phyloP scores from a whole-genome alignment of 2,329 filamentous ascomycete genomes.

The Didymella exigua region DNA sequence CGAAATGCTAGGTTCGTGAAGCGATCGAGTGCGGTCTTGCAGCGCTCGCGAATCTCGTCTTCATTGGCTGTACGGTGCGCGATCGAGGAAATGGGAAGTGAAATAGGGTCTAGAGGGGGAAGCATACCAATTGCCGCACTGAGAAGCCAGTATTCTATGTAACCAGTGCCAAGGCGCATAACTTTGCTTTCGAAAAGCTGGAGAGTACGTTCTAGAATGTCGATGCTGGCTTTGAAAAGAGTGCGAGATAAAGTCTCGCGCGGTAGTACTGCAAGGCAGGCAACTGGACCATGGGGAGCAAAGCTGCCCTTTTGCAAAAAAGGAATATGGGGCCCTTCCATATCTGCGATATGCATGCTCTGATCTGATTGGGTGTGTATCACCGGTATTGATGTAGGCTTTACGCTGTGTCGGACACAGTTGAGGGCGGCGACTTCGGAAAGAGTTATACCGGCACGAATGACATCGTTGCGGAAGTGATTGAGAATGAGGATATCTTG shows the following conservation, averaged over 20 bases:
- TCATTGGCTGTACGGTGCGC: constrained; percentile 15
- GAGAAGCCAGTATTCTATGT: constrained; percentile 45
- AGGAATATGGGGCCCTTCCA: not conserved
- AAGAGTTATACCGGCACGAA: constrained; percentile 36
- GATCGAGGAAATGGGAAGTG: constrained; percentile 21
- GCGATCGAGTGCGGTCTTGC: constrained; percentile 33
- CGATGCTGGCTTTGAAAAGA: constrained; percentile 33
- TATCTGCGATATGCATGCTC: not conserved
- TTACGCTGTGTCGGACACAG: constrained; percentile 19
- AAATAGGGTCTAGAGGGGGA: constrained; percentile 24
- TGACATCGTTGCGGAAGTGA: constrained; percentile 39
- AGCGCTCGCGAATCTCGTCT: constrained; percentile 31
- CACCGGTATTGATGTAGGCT: constrained; percentile 6
- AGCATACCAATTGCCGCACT: constrained; percentile 41
- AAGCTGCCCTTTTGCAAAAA: constrained; percentile 10
- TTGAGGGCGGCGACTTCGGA: constrained; percentile 37
- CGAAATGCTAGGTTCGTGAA: constrained; percentile 37
- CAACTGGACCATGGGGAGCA: constrained; percentile 5
- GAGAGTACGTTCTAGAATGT: constrained; percentile 38
- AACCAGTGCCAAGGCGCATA: constrained; percentile 44
- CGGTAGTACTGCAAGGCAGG: constrained; percentile 30
- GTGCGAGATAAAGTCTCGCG: constrained; percentile 35
- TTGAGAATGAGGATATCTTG: constrained; percentile 31
- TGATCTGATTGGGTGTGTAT: not conserved
- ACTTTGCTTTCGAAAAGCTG: constrained; percentile 43